Evolutionary conservation across 345 rosid species (phyloP), one percentile per base, ranked within the genome.

Genomic region (Theobroma cacao): DNA sequence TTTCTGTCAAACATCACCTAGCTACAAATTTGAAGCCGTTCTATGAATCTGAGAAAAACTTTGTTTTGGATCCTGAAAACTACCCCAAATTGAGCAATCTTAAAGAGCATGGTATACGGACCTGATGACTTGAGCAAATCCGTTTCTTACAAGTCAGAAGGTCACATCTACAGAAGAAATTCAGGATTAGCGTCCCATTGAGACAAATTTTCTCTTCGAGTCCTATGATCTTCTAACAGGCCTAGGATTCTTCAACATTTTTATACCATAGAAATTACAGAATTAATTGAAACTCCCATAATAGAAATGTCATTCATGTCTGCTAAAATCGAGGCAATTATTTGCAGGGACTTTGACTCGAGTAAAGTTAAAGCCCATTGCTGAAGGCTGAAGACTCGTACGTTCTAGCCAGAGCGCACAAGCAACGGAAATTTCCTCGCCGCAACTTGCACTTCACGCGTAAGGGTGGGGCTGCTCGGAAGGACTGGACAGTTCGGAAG

Each of bases 391-490:
- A 70, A 48, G 40, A 13, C 28, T 71, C 28, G 74, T 47, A 71
- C 43, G 52, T 26, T 3, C 33, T 66, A 66, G 31, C 47, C 75
- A 31, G 45, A 36, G 36, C 38, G 74, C 58, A 69, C 36, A 43
- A 47, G 38, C 40, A 14, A 14, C 9, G 28, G 48, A 55, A 73
- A 73, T 73, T 73, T 73, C 48, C 64, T 55, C 76, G 20, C 47
- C 75, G 33, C 45, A 53, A 53, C 43, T 34, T 72, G 61, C 43
- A 50, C 41, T 72, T 53, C 76, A 72, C 76, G 63, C 76, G 40
- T 20, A 53, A 33, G 3, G n/a, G 72, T 70, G 41, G 38, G 22
- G 58, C 22, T 7, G 50, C 1, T 65, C 1, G 31, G 36, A 69
- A 28, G 56, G 26, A 47, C 40, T 17, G 20, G n/a, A 28, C 22